These are phyloP conservation scores for Lentithecium fluviatile DNA, from an alignment of 495 filamentous ascomycete genomes.

Conservation along the genomic window DNA sequence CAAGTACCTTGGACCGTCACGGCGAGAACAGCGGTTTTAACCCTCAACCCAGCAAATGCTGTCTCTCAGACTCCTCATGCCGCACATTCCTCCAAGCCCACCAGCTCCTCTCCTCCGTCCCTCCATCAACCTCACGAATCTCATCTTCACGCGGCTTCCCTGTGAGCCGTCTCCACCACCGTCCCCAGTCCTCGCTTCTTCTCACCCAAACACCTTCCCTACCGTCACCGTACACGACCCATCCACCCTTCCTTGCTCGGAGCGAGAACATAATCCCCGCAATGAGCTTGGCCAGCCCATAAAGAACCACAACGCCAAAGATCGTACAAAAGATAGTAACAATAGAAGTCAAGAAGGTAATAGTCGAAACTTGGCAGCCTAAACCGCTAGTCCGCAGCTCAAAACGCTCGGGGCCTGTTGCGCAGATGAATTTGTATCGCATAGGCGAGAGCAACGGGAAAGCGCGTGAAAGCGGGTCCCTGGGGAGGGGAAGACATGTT, in stretches of 20 bases:
- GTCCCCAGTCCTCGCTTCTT: constrained; percentile 25
- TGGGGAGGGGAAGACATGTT: constrained; percentile 52
- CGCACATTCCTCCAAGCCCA: constrained; percentile 7
- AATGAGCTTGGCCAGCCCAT: constrained; percentile 36
- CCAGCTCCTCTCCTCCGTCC: constrained; percentile 18
- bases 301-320: constrained; percentile 38
- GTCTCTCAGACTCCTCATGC: constrained; percentile 3
- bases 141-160: constrained; percentile 39
- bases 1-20: too few species aligned
- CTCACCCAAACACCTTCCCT: constrained; percentile 22
- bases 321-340: constrained; percentile 46
- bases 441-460: constrained; percentile 51
- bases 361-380: constrained; percentile 53
- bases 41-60: constrained; percentile 7
- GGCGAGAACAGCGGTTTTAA: too few species aligned
- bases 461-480: constrained; percentile 34
- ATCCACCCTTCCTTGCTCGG: constrained; percentile 33
- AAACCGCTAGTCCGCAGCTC: constrained; percentile 52
- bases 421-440: constrained; percentile 48
- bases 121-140: constrained; percentile 19
- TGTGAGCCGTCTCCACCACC: constrained; percentile 38
- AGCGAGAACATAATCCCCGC: constrained; percentile 34
- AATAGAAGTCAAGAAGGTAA: constrained; percentile 49
- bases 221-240: constrained; percentile 14
- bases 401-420: constrained; percentile 53